phyloP scores from a whole-genome alignment of 768 basidiomycete genomes.

The Boletellus ananiceps region DNA sequence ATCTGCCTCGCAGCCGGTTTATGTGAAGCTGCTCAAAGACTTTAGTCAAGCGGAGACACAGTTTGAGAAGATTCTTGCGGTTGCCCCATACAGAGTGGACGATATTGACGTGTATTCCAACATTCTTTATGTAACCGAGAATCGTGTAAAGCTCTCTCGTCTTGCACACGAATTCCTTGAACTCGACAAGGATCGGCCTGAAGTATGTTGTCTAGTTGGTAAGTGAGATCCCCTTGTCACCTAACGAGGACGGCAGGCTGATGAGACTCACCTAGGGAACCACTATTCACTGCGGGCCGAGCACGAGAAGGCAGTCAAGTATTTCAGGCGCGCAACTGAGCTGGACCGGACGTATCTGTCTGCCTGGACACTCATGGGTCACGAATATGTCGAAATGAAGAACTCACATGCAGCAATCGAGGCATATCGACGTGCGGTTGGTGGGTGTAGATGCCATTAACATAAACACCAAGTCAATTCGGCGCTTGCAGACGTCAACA shows the following conservation, averaged over 20 bases:
- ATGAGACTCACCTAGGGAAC: slow-evolving; percentile 59
- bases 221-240: slow-evolving; percentile 21
- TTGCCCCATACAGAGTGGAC: slow-evolving; percentile 88
- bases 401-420: slow-evolving; percentile 99
- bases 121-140: slow-evolving; percentile 93
- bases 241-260: background rate
- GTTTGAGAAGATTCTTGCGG: slow-evolving; percentile 74
- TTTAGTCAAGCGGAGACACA: slow-evolving; percentile 81
- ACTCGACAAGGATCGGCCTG: slow-evolving; percentile 89
- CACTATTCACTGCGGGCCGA: slow-evolving; percentile 92
- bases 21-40: slow-evolving; percentile 45
- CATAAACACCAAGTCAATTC: background rate
- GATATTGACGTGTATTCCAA: slow-evolving; percentile 96
- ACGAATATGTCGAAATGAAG: slow-evolving; percentile 98
- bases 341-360: slow-evolving; percentile 92
- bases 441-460: slow-evolving; percentile 44
- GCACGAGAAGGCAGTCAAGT: slow-evolving; percentile 93
- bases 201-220: slow-evolving; percentile 96
- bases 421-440: slow-evolving; percentile 92
- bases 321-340: slow-evolving; percentile 92
- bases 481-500: slow-evolving; percentile 70
- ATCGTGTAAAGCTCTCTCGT: slow-evolving; percentile 80
- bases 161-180: slow-evolving; percentile 89
- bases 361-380: slow-evolving; percentile 99
- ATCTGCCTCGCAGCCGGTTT: slow-evolving; percentile 1